Evolutionary conservation across 176 grass and related monocot species (phyloP), one percentile per base, ranked within the genome.

Genomic region (Oryza glumipatula): DNA sequence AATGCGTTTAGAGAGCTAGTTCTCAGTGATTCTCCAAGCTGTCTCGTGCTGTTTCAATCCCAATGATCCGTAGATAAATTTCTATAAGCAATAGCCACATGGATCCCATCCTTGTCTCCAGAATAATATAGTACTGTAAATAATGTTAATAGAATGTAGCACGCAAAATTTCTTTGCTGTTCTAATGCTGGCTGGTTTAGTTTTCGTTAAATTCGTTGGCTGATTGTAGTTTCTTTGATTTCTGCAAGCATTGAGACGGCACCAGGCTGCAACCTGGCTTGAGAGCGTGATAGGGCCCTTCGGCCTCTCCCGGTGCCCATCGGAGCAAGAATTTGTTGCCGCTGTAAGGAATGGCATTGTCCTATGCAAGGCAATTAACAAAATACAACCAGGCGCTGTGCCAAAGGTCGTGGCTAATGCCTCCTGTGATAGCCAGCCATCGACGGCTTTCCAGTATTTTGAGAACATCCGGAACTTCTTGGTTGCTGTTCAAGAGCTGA

Each of bases 381-480:
- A 86, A 87, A 80, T 98, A 83, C 87, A 87, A 46, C 95, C 85
- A 0, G 92, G 89, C 54, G 80, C 79, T 36, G 85, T 98, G 78
- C 72, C 85, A 2, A 98, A 93, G 89, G 87, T 98, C 71, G 67
- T 88, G 35, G 67, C 82, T 73, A 85, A 52, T 73, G 85, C 87
- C 26, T 39, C 88, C 35, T 88, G 82, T 13, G 82, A 93, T 79
- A 93, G 82, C 90, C 95, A 98, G 66, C 84, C 89, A 7, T 88
- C 77, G 39, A 86, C 91, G 0, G 95, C 95, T 70, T 98, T 93
- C 81, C 92, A 98, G 79, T 90, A 93, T 72, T 98, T 98, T 24
- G 95, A 98, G 77, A 98, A 98, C 83, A 87, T 98, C 67, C 88
- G 95, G 51, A 98, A 98, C 68, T 95, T 98, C 90, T 82, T 98